Evolutionary conservation across 495 filamentous ascomycete genomes (phyloP).

Genomic region (Amniculicola lignicola): DNA sequence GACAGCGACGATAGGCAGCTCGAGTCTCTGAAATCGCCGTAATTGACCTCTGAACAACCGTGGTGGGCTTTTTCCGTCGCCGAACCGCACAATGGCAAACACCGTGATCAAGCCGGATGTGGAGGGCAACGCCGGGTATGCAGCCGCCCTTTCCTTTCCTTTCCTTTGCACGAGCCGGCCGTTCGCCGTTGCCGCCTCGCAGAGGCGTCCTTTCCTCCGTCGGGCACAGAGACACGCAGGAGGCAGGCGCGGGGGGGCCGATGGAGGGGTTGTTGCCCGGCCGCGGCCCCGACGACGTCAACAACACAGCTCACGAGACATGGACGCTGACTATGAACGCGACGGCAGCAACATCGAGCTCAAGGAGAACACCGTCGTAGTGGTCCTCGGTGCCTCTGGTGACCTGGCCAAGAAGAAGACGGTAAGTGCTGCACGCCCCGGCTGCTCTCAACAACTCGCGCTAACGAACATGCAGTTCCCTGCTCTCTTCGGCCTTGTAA

Average conservation of each 20-base stretch:
- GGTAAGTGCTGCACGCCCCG: constrained; percentile 54
- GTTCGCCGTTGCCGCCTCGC: too few species aligned
- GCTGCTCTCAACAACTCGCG: neutral
- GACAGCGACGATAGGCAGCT: neutral
- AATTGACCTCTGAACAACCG: constrained; percentile 9
- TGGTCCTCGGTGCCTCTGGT: constrained; percentile 94
- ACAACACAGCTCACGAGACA: too few species aligned
- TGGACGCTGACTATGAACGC: constrained; percentile 22
- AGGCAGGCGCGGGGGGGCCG: too few species aligned
- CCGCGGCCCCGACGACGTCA: too few species aligned
- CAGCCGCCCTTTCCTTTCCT: too few species aligned
- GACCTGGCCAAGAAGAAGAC: constrained; percentile 99
- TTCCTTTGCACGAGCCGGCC: too few species aligned
- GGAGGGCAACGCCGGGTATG: constrained; percentile 38
- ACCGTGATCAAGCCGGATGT: constrained; percentile 62
- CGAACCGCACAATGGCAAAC: constrained; percentile 52
- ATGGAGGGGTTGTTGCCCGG: too few species aligned
- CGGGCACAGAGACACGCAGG: too few species aligned
- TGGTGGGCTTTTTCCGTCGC: constrained; percentile 16
- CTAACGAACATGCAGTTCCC: constrained; percentile 65
- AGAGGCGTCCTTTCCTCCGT: too few species aligned
- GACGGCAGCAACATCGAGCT: constrained; percentile 73
- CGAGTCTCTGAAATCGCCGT: neutral
- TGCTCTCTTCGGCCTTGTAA: constrained; percentile 95
- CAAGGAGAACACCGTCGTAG: constrained; percentile 96